phyloP scores from a whole-genome alignment of 1,139 yeast species.

The Eremothecium gossypii region DNA sequence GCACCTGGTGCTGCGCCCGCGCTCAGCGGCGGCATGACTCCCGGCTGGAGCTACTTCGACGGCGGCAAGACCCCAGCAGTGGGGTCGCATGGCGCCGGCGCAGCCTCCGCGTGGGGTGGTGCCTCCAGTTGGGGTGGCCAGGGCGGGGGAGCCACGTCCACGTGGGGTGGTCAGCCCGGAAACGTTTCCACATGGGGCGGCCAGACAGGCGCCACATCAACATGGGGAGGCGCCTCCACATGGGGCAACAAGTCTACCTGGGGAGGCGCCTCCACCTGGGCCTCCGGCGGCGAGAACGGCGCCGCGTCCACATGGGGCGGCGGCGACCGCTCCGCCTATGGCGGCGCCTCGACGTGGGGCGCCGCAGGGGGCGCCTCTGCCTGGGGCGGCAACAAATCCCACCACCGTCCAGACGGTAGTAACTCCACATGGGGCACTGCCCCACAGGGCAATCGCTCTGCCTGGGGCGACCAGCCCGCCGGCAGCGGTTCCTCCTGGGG shows the following conservation, averaged over 20 bases:
- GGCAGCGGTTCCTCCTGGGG: constrained; percentile 27
- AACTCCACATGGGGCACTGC: constrained; percentile 31
- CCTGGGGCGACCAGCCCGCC: constrained; percentile 33
- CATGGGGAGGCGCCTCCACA: constrained; percentile 38
- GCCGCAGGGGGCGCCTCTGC: constrained; percentile 24
- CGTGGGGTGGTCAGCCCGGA: constrained; percentile 32
- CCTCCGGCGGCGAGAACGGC: constrained; percentile 25
- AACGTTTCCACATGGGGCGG: constrained; percentile 36
- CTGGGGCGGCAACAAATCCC: constrained; percentile 18
- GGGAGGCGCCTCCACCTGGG: constrained; percentile 32
- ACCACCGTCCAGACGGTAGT: constrained; percentile 33
- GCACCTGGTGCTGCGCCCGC: constrained; percentile 24
- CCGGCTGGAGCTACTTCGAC: constrained; percentile 40
- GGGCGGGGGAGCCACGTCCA: constrained; percentile 37
- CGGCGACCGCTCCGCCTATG: constrained; percentile 27
- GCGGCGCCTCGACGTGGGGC: constrained; percentile 30
- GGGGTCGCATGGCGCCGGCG: constrained; percentile 33
- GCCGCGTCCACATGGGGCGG: constrained; percentile 32
- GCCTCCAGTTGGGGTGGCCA: constrained; percentile 46
- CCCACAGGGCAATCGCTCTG: constrained; percentile 32
- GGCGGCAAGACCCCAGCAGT: constrained; percentile 44
- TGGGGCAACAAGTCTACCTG: constrained; percentile 33
- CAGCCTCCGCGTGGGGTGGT: constrained; percentile 42
- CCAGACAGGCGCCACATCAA: constrained; percentile 32
- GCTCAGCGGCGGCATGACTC: constrained; percentile 44